A percentile compares a stretch with the other conserved stretches of the same genome.
Conservation (phyloP, 169 alveolate species). For the Besnoitia besnoiti region DNA sequence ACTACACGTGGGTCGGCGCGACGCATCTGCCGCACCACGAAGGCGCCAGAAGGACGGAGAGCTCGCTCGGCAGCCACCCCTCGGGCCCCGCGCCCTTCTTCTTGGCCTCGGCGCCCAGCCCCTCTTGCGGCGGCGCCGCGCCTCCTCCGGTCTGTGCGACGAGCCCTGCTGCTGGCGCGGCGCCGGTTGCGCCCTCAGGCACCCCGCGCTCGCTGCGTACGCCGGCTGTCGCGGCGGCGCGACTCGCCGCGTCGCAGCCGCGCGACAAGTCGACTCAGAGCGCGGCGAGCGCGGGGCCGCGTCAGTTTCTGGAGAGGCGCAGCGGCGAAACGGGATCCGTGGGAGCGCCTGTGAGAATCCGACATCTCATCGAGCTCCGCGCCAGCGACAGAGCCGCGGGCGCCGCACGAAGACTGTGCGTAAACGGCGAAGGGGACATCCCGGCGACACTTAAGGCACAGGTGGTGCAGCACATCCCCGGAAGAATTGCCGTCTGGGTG, state of each 20-base stretch:
- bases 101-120: no score
- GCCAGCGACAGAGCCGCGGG: neutral
- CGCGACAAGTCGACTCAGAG: neutral
- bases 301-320: no score
- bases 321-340: neutral
- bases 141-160: no score
- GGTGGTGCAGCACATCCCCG: neutral
- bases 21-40: no score
- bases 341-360: neutral
- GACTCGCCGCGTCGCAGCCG: neutral
- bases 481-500: slow-evolving; percentile 6
- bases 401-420: neutral
- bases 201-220: neutral
- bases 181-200: no score
- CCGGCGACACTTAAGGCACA: neutral
- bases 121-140: no score
- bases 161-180: no score
- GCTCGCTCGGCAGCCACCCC: no score
- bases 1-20: slow-evolving; percentile 18
- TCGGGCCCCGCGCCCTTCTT: no score
- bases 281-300: no score
- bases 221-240: neutral
- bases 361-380: neutral
- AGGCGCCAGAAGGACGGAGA: no score
- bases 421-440: neutral